Percentiles rank a stretch among this genome's conserved stretches.
Conservation (phyloP, 148 eudicot genomes). For the Chenopodium suecicum region DNA sequence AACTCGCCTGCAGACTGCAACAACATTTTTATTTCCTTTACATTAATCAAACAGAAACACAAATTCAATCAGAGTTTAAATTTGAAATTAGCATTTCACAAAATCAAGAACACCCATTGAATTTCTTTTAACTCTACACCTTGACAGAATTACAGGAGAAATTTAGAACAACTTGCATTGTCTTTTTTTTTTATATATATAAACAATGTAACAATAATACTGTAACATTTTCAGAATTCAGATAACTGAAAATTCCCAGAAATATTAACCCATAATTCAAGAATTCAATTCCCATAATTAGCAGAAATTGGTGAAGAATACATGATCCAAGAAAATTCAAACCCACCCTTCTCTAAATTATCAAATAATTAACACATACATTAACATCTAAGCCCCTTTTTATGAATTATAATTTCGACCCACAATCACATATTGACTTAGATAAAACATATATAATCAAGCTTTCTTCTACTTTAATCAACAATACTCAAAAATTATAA, state of each 20-base stretch:
- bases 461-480: too few species aligned
- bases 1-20: slow-evolving; percentile 11
- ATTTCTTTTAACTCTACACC: too few species aligned
- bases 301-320: neutral
- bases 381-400: too few species aligned
- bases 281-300: neutral
- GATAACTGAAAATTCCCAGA: neutral
- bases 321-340: neutral
- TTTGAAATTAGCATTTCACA: neutral
- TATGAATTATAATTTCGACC: neutral
- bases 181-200: neutral
- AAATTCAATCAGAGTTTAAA: neutral
- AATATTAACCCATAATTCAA: neutral
- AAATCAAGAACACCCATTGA: neutral
- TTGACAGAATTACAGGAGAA: neutral
- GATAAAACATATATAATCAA: neutral
- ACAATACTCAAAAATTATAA: too few species aligned
- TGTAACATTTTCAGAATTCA: neutral
- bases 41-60: neutral
- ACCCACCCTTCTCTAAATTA: neutral
- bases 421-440: neutral
- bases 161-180: neutral
- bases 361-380: neutral
- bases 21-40: neutral
- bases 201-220: neutral